Conservation (phyloP, 2,329 filamentous ascomycete species). For the Fusarium virguliforme region DNA sequence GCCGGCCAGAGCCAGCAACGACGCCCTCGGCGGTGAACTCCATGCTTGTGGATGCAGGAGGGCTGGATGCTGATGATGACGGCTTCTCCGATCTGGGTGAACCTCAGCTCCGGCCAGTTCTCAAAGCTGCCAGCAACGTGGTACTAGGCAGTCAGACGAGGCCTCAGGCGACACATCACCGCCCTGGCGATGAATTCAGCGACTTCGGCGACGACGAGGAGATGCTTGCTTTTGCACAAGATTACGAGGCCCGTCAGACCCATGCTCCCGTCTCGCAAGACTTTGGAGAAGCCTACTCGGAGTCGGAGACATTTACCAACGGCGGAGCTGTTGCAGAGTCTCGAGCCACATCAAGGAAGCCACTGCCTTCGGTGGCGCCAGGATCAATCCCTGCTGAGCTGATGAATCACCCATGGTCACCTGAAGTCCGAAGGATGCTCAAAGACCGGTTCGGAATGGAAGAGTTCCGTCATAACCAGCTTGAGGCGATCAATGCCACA, state of each 20-base stretch:
- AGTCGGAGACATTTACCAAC: slow-evolving; percentile 67
- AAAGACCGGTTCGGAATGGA: slow-evolving; percentile 87
- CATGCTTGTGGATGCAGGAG: slow-evolving; percentile 14
- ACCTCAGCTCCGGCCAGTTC: slow-evolving; percentile 40
- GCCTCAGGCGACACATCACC: slow-evolving; percentile 40
- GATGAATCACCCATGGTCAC: slow-evolving; percentile 85
- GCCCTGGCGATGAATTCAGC: slow-evolving; percentile 58
- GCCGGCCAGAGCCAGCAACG: slow-evolving; percentile 56
- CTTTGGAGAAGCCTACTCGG: slow-evolving; percentile 57
- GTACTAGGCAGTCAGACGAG: slow-evolving; percentile 28
- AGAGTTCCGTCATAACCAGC: slow-evolving; percentile 90
- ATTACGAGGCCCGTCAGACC: slow-evolving; percentile 63
- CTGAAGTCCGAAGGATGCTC: slow-evolving; percentile 84
- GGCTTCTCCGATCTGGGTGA: slow-evolving; percentile 54
- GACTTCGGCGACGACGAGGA: slow-evolving; percentile 68
- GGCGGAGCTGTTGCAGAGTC: slow-evolving; percentile 53
- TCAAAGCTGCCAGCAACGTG: slow-evolving; percentile 23
- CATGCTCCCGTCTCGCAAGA: slow-evolving; percentile 40
- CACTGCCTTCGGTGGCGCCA: slow-evolving; percentile 46
- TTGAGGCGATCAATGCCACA: slow-evolving; percentile 96
- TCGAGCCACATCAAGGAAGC: slow-evolving; percentile 55
- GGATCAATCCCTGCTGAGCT: slow-evolving; percentile 64
- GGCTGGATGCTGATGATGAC: slow-evolving; percentile 48
- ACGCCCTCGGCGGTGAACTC: slow-evolving; percentile 9
- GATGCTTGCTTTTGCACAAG: slow-evolving; percentile 68